These are phyloP conservation scores for Colletotrichum costaricense DNA, from an alignment of 2,329 filamentous ascomycete genomes.

Conservation along the genomic window DNA sequence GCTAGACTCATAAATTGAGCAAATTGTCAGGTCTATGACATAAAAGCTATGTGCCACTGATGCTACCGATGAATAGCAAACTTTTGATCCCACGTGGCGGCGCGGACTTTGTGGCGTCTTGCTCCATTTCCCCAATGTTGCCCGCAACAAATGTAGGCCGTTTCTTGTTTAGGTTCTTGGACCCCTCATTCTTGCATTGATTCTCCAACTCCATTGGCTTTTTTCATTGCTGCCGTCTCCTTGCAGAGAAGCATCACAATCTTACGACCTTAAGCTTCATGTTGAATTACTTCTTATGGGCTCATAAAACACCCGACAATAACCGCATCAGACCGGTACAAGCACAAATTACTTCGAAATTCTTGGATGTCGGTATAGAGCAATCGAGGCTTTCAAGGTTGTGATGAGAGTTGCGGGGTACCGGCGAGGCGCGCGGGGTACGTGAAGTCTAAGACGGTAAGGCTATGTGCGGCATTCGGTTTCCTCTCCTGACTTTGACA, in stretches of 20 bases:
- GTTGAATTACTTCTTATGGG: constrained; percentile 3
- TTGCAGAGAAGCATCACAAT: background rate
- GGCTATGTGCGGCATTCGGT: background rate
- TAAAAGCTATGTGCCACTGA: constrained; percentile 4
- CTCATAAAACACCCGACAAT: constrained; percentile 17
- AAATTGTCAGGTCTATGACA: constrained; percentile 16
- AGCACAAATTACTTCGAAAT: background rate
- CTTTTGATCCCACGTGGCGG: constrained; percentile 27
- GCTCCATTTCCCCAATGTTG: background rate
- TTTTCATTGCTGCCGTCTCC: background rate
- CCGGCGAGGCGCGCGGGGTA: constrained; percentile 25
- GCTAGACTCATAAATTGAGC: constrained; percentile 21
- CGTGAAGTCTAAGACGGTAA: constrained; percentile 25
- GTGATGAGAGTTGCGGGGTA: constrained; percentile 30
- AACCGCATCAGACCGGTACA: constrained; percentile 1
- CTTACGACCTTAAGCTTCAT: background rate
- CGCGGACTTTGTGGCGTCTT: constrained; percentile 7
- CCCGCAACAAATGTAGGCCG: background rate
- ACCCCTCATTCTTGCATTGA: constrained; percentile 26
- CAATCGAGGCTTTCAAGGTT: constrained; percentile 8
- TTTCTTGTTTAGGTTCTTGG: constrained; percentile 18
- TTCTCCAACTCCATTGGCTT: constrained; percentile 24
- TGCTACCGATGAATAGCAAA: constrained; percentile 19
- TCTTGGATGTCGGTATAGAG: background rate
- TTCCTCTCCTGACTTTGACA: background rate